Evolutionary conservation across 495 filamentous ascomycete genomes (phyloP).

Genomic region (Venustampulla echinocandica): DNA sequence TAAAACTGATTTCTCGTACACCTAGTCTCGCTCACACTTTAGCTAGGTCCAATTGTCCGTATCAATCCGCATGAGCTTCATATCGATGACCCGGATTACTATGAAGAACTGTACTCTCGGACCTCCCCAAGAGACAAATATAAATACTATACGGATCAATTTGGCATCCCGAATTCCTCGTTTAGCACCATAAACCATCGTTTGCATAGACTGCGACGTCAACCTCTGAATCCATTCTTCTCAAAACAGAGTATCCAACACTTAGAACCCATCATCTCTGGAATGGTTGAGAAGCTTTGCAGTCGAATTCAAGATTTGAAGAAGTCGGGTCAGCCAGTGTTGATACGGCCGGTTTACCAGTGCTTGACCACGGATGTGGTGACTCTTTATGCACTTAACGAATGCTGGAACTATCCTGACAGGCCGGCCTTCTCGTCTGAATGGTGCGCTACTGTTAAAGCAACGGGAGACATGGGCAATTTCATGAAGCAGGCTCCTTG

Average conservation of each 20-base stretch:
- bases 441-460: not conserved
- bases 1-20: not conserved
- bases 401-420: not conserved
- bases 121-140: not conserved
- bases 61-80: conserved; percentile 50
- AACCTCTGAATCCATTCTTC: conserved; percentile 35
- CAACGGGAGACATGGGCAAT: not conserved
- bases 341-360: not conserved
- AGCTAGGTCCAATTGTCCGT: conserved; percentile 45
- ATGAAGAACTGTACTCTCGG: conserved; percentile 36
- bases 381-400: not conserved
- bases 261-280: conserved; percentile 36
- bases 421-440: not conserved
- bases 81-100: conserved; percentile 44
- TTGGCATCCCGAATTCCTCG: conserved; percentile 18
- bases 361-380: conserved; percentile 11
- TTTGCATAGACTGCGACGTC: conserved; percentile 31
- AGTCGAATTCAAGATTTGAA: conserved; percentile 5
- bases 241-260: conserved; percentile 35
- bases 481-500: not conserved
- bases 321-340: not conserved
- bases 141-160: not conserved
- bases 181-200: conserved; percentile 37
- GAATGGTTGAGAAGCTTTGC: conserved; percentile 28
- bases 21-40: not conserved